Evolutionary conservation across 2,329 filamentous ascomycete genomes (phyloP).

Genomic region (Trichoderma gracile): DNA sequence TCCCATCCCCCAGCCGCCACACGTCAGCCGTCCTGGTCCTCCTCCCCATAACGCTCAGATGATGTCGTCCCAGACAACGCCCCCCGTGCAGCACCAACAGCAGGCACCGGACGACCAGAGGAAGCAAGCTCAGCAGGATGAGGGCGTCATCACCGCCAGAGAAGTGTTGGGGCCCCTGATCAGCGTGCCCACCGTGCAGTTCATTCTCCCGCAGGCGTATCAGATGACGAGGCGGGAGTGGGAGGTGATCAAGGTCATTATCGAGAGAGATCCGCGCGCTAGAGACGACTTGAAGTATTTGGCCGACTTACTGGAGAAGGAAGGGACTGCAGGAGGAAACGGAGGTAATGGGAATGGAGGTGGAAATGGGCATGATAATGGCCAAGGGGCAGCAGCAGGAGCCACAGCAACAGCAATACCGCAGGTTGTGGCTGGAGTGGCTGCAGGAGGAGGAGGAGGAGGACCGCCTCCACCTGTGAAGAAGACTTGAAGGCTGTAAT

Average conservation of each 20-base stretch:
- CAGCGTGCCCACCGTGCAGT: conserved; percentile 64
- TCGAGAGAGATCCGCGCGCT: conserved; percentile 65
- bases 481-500: not conserved
- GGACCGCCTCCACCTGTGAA: not conserved
- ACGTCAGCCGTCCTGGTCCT: conserved; percentile 30
- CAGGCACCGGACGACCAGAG: conserved; percentile 40
- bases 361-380: not conserved
- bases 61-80: conserved; percentile 1
- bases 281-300: conserved; percentile 62
- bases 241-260: conserved; percentile 68
- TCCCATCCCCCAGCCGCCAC: conserved; percentile 41
- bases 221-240: conserved; percentile 72
- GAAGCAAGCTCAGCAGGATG: conserved; percentile 50
- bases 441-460: not conserved
- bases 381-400: not conserved
- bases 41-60: conserved; percentile 26
- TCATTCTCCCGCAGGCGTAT: conserved; percentile 68
- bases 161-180: conserved; percentile 66
- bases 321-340: conserved; percentile 36
- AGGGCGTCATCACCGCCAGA: conserved; percentile 59
- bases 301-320: conserved; percentile 55
- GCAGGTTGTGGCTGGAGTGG: conserved; percentile 8
- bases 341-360: not conserved
- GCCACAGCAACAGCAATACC: conserved; percentile 2
- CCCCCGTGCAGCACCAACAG: conserved; percentile 24